Evolutionary conservation across 176 grass and related monocot genomes (phyloP), one percentile per base, ranked within the genome.

Genomic region (Pharus latifolius): DNA sequence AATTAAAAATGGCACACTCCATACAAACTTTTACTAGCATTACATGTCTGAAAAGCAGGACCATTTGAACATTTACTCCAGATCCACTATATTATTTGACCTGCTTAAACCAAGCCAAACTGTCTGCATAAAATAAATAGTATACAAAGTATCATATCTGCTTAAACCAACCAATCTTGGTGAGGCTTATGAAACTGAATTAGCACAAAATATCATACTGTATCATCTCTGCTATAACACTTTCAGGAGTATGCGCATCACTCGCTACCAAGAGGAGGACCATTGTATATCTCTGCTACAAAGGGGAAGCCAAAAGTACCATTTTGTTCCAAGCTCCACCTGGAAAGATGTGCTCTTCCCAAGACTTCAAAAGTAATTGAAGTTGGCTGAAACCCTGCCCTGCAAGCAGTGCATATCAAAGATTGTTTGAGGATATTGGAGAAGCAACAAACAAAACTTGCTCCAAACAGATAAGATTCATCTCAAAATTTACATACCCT

Each of bases 401-500:
- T 38, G 28, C 55, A 47, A 23, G 37, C 57, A n/a, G n/a, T n/a
- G n/a, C n/a, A n/a, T n/a, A 49, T 65, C 40, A n/a, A 84, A 84
- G 66, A n/a, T n/a, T 19, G 51, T 32, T 56, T 79, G 61, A 69
- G 46, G 54, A 45, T 54, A 38, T 23, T 49, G 43, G 18, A 80
- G 38, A 56, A 5, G 33, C 3, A 3, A 53, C 28, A 46, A n/a
- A 40, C 19, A 32, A 27, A 35, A 29, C 60, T 16, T 75, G 65
- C 12, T 9, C 22, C 60, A 56, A 73, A 41, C 30, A 64, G 64
- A 57, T 26, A 71, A 77, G 80, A 69, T 88, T 72, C 43, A 65
- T 68, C 85, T 79, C 69, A 83, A 69, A 80, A 49, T 24, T 65
- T 68, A 76, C 63, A 79, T 83, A 63, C 49, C 88, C 77, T 80